Evolutionary conservation across 129 eudicot genomes (phyloP), one percentile per base, ranked within the genome.

Genomic region (Artemisia argyi): DNA sequence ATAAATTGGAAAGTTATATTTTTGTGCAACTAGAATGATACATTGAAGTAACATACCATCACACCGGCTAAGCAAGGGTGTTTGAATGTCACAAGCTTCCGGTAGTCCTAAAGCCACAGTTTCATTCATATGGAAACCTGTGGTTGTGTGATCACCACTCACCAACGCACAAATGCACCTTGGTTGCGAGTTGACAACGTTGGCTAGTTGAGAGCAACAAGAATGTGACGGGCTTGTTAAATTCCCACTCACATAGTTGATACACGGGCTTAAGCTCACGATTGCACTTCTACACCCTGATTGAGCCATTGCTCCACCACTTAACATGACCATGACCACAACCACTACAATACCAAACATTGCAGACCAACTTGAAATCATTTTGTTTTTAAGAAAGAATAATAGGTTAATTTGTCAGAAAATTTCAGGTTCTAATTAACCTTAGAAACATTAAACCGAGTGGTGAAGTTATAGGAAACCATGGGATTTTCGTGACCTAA

Each of bases 141-240:
- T 26, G 91, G 75, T 18, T 73, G 82, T 32, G 46, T 7, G 46
- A 75, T 39, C 83, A 71, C 80, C 73, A 52, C 51, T 81, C 11
- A 90, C 73, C 59, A 83, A 72, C 3, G 72, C 63, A 66, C 96
- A 90, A 59, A 90, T 88, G 77, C 93, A 87, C 26, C 72, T 81
- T 11, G 96, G 93, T 66, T 85, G 88, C 2, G 90, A 60, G 54
- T 64, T 83, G 50, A 82, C 87, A 13, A 92, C 85, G 62, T 57
- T 79, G 50, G 76, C 75, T 52, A 93, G 89, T 51, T 77, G 81
- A 2, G 86, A 76, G 84, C 98, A 93, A 73, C 98, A 93, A 13
- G 95, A 72, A 28, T 79, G 30, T 18, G 98, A 72, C 1, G 98
- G 98, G 2, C 81, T 80, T 6, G 96, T 79, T 56, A 89, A 68